Evolutionary conservation across 371 early-diverging fungal genomes (phyloP).

Genomic region (Mycotypha africana): DNA sequence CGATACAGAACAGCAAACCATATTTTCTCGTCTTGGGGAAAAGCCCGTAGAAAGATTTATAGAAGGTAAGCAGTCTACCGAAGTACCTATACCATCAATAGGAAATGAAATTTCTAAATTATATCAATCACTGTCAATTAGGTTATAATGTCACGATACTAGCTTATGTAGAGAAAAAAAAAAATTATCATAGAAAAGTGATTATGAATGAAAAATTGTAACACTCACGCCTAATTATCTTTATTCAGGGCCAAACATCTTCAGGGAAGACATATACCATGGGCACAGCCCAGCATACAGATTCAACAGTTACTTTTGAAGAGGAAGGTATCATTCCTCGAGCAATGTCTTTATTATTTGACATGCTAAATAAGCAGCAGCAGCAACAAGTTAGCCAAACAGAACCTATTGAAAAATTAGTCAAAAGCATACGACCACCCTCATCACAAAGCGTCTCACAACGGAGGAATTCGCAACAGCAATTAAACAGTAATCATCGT

Average conservation of each 20-base stretch:
- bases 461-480: slow-evolving; percentile 8
- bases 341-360: slow-evolving; percentile 73
- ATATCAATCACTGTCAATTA: too few species aligned
- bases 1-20: slow-evolving; percentile 19
- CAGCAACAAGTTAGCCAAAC: slow-evolving; percentile 15
- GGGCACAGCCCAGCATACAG: slow-evolving; percentile 76
- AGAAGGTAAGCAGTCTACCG: too few species aligned
- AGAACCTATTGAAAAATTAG: slow-evolving; percentile 14
- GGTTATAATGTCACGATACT: slow-evolving; percentile 90
- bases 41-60: slow-evolving; percentile 23
- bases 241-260: slow-evolving; percentile 67
- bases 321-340: slow-evolving; percentile 84
- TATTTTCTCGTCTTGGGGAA: slow-evolving; percentile 20
- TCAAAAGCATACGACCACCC: too few species aligned
- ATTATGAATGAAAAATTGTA: neutral
- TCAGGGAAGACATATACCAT: slow-evolving; percentile 98
- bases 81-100: too few species aligned
- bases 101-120: too few species aligned
- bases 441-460: slow-evolving; percentile 9
- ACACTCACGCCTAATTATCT: neutral
- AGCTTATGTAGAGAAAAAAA: slow-evolving; percentile 78
- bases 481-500: slow-evolving; percentile 12
- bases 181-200: too few species aligned
- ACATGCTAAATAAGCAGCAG: slow-evolving; percentile 12
- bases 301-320: slow-evolving; percentile 32